phyloP scores from a whole-genome alignment of 1,284 basidiomycete species.

The Porodaedalea pini region DNA sequence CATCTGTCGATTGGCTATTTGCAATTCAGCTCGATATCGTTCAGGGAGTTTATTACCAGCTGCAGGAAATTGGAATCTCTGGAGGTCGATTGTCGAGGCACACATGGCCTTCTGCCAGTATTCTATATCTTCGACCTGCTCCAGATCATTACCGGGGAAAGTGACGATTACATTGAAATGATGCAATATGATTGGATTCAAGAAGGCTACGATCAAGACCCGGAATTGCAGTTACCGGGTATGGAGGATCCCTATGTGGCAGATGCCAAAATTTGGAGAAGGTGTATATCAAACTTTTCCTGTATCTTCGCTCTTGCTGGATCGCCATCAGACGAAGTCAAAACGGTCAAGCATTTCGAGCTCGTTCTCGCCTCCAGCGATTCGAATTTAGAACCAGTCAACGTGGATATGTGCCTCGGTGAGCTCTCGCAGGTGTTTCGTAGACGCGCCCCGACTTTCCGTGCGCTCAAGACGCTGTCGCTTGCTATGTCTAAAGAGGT shows the following conservation, averaged over 20 bases:
- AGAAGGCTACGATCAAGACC: not conserved
- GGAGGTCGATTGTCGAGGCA: not conserved
- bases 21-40: not conserved
- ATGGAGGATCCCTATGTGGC: not conserved
- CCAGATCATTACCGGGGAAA: not conserved
- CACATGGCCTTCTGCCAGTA: not conserved
- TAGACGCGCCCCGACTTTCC: not conserved
- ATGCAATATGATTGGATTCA: not conserved
- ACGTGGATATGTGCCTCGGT: not conserved
- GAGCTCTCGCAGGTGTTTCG: not conserved
- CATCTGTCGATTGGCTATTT: not conserved
- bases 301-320: not conserved
- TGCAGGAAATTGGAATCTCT: not conserved
- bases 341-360: not conserved
- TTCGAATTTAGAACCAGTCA: not conserved
- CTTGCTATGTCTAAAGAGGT: not conserved
- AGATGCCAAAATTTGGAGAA: not conserved
- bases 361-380: not conserved
- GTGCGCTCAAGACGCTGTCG: not conserved
- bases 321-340: not conserved
- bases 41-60: not conserved
- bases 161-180: not conserved
- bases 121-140: not conserved
- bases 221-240: not conserved
- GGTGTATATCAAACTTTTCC: not conserved